phyloP scores from a whole-genome alignment of 169 alveolate genomes.

The Cryptosporidium canis region DNA sequence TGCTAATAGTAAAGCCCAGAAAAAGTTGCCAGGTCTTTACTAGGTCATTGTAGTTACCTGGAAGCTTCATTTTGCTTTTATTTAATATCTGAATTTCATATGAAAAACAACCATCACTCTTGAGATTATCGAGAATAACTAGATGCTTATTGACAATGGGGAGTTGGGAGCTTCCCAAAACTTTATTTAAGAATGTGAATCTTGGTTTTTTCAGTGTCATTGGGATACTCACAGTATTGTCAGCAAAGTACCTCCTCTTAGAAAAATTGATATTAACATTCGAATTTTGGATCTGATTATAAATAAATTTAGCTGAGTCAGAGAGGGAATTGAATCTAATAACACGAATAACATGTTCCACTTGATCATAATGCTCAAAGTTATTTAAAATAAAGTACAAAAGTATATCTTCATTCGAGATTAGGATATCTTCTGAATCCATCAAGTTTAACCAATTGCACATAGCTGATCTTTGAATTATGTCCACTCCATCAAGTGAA shows the following conservation, averaged over 20 bases:
- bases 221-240: not conserved
- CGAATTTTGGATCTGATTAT: not conserved
- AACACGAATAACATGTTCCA: not conserved
- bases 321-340: constrained; percentile 4
- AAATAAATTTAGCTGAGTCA: not conserved
- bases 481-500: not conserved
- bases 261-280: not conserved
- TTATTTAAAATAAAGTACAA: constrained; percentile 1
- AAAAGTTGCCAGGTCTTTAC: not conserved
- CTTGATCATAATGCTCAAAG: not conserved
- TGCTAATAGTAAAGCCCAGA: not conserved
- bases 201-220: not conserved
- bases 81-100: not conserved
- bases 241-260: not conserved
- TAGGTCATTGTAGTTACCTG: not conserved
- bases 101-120: not conserved
- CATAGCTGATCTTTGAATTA: not conserved
- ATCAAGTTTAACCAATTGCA: not conserved
- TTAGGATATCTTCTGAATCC: not conserved
- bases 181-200: not conserved
- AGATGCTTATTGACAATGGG: not conserved
- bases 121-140: not conserved
- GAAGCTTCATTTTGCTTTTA: not conserved
- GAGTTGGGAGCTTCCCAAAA: not conserved
- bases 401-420: constrained; percentile 15